Evolutionary conservation across 1,284 basidiomycete species (phyloP), one percentile per base, ranked within the genome.

Genomic region (Polyporus tsugae): DNA sequence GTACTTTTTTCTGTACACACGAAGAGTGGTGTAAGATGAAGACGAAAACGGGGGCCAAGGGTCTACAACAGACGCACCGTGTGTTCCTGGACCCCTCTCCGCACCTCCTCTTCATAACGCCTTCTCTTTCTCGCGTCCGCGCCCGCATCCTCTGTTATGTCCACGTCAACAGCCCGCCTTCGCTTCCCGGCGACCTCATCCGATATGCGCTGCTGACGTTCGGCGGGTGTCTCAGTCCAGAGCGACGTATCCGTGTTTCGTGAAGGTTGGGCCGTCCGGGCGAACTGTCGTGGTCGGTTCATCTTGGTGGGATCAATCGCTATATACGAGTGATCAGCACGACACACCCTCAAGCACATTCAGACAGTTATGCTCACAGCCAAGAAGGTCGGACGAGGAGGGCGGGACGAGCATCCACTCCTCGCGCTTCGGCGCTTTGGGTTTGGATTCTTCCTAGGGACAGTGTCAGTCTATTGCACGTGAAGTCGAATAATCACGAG

Each of bases 321-420:
- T 89, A 73, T 35, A 46, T 13, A 17, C 15, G 6, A 6, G 44
- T 64, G 25, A 52, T 60, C 57, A 52, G 22, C 44, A 11, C 6
- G 41, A 19, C 52, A 4, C 9, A 41, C 5, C 13, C 52, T 19
- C 29, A 33, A 22, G 15, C 49, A 22, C 17, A 65, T 33, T 41
- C 46, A 46, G 60, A 59, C 29, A 25, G 59, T 53, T 57, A 49
- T 42, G 33, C 92, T 73, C 74, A 95, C 94, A 91, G 60, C 87
- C 86, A 15, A 95, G 82, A 17, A 96, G 79, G 70, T 93, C 91
- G 2, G 92, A 91, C 0, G 89, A 87, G 13, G 91, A 89, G 0
- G 96, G 96, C 1, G 96, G 96, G 0, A 93, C 91, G 46, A 97
- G 85, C 96, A 98, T 98, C 96, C 96, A 98, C 78, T 96, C 95